These are phyloP conservation scores for Aspergillus ostianus DNA, from an alignment of 495 filamentous ascomycete genomes.

Conservation along the genomic window DNA sequence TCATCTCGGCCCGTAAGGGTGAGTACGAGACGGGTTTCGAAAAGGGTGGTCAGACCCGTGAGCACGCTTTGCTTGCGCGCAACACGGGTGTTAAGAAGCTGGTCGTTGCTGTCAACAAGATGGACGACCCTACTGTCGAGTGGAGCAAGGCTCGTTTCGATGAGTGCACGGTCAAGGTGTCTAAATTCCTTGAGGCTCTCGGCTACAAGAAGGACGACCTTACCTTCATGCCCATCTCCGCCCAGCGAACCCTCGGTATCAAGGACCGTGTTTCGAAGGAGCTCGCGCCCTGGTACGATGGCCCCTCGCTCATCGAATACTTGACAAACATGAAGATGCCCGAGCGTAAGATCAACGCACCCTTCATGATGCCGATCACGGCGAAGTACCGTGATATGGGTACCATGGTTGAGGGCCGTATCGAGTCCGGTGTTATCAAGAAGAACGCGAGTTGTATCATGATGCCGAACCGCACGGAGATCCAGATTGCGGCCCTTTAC, in stretches of 20 bases:
- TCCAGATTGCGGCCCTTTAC: constrained; percentile 80
- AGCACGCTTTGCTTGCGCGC: constrained; percentile 95
- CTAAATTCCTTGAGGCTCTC: constrained; percentile 81
- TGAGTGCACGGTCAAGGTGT: constrained; percentile 88
- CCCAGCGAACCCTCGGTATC: constrained; percentile 79
- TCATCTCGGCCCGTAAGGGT: constrained; percentile 95
- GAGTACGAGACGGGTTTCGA: constrained; percentile 99
- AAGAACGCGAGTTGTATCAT: constrained; percentile 80
- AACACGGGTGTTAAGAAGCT: constrained; percentile 98
- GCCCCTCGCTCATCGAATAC: constrained; percentile 93
- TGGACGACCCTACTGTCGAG: constrained; percentile 95
- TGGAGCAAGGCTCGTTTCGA: constrained; percentile 91
- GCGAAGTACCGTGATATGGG: constrained; percentile 97
- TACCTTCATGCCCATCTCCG: constrained; percentile 94
- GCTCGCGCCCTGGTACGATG: constrained; percentile 78
- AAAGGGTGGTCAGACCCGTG: constrained; percentile 94
- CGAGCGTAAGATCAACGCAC: constrained; percentile 94
- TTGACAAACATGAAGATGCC: constrained; percentile 86
- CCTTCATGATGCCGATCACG: constrained; percentile 98
- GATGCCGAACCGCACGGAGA: constrained; percentile 88
- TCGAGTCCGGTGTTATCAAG: constrained; percentile 89
- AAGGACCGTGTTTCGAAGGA: constrained; percentile 81
- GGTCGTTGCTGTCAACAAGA: constrained; percentile 93
- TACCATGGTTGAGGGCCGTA: constrained; percentile 95
- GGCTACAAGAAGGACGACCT: constrained; percentile 95